These are phyloP conservation scores for Nakazawaea anatomiae DNA, from an alignment of 805 yeast genomes.

Conservation along the genomic window DNA sequence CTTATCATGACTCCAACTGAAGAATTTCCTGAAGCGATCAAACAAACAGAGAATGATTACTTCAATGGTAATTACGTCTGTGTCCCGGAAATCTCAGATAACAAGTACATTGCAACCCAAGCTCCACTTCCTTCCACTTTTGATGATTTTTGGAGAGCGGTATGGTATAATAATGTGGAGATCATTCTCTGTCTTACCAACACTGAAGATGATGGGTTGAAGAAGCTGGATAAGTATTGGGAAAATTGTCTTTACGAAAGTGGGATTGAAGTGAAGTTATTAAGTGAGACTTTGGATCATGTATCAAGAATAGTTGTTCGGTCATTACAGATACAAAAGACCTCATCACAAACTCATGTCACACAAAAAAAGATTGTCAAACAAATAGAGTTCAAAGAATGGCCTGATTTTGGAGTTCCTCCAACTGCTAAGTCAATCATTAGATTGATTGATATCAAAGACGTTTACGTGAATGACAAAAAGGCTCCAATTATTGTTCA, in stretches of 20 bases:
- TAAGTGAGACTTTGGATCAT: background rate
- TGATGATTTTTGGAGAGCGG: conserved; percentile 37
- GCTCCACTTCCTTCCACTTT: conserved; percentile 35
- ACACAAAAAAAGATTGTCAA: conserved; percentile 17
- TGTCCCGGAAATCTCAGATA: conserved; percentile 20
- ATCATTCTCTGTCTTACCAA: conserved; percentile 31
- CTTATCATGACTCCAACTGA: background rate
- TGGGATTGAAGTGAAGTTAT: conserved; percentile 7
- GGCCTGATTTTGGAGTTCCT: conserved; percentile 46
- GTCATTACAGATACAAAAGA: conserved; percentile 9
- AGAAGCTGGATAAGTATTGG: conserved; percentile 14
- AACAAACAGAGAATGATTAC: conserved; percentile 27
- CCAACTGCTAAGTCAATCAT: conserved; percentile 25
- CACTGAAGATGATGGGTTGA: conserved; percentile 16
- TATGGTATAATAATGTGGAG: conserved; percentile 28
- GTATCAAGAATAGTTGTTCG: conserved; percentile 14
- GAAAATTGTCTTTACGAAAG: conserved; percentile 16
- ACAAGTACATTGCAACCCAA: conserved; percentile 38
- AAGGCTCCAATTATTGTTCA: conserved; percentile 34
- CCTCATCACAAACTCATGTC: conserved; percentile 1
- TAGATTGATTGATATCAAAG: conserved; percentile 27
- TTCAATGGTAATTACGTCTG: conserved; percentile 39
- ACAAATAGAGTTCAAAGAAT: conserved; percentile 34
- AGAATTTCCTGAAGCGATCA: background rate
- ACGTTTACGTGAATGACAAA: conserved; percentile 12